phyloP scores from a whole-genome alignment of 306 rosid genomes.

The Pyrus pyrifolia region DNA sequence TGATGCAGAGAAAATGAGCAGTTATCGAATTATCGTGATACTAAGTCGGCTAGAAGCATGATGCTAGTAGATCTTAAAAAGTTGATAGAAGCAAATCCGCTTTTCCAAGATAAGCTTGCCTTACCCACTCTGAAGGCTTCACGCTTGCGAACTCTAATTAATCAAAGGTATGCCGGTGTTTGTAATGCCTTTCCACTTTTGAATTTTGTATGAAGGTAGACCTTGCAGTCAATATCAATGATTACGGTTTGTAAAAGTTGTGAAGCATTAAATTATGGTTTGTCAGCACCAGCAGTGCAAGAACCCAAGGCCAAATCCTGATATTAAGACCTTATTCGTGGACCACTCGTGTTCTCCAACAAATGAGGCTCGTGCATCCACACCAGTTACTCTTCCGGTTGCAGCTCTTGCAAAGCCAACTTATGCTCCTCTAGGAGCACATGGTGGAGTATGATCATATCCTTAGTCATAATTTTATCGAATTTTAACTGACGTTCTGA shows the following conservation, averaged over 20 bases:
- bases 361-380: conserved; percentile 19
- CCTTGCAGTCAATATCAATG: background rate
- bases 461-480: background rate
- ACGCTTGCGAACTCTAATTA: conserved; percentile 15
- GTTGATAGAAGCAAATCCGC: conserved; percentile 20
- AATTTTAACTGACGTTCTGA: background rate
- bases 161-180: conserved; percentile 16
- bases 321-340: conserved; percentile 22
- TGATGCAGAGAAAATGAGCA: conserved; percentile 23
- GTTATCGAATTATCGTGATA: conserved; percentile 19
- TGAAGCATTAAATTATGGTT: background rate
- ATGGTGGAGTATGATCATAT: conserved; percentile 9
- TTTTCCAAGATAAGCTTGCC: conserved; percentile 17
- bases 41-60: conserved; percentile 15
- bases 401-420: conserved; percentile 20
- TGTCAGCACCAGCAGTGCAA: conserved; percentile 22
- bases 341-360: conserved; percentile 17
- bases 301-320: conserved; percentile 22
- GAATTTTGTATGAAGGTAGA: background rate
- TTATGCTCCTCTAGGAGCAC: conserved; percentile 24
- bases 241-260: background rate
- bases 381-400: conserved; percentile 19
- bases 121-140: conserved; percentile 17
- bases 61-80: conserved; percentile 19
- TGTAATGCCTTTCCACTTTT: background rate